Conservation (phyloP, 2,329 filamentous ascomycete genomes). For the Fusarium protoensiforme region DNA sequence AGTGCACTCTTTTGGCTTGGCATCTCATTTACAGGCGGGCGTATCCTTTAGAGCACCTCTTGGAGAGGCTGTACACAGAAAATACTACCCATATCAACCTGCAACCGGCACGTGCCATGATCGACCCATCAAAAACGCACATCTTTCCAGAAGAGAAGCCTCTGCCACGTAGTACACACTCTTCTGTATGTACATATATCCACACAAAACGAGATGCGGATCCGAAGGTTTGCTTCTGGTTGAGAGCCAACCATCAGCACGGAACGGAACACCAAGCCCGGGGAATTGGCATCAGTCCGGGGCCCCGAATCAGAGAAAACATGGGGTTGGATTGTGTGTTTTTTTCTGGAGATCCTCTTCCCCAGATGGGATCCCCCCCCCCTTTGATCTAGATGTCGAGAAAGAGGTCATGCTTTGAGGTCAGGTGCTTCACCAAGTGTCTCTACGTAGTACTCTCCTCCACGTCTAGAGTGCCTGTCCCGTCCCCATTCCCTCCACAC, state of each 20-base stretch:
- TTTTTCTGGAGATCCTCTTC: conserved; percentile 5
- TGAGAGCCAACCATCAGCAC: conserved; percentile 3
- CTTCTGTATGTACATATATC: background rate
- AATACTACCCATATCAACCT: background rate
- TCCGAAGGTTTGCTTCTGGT: conserved; percentile 34
- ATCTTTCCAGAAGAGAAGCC: background rate
- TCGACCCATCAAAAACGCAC: conserved; percentile 16
- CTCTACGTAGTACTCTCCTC: background rate
- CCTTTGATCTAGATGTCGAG: background rate
- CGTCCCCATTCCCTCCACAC: background rate
- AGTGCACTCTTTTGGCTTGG: background rate
- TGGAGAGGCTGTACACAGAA: background rate
- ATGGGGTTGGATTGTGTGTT: background rate
- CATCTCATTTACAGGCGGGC: background rate
- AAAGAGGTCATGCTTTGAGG: background rate
- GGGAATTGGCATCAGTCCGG: conserved; percentile 18
- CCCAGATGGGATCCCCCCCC: conserved; percentile 8
- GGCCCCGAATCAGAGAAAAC: conserved; percentile 8
- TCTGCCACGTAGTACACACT: conserved; percentile 10
- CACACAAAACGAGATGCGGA: conserved; percentile 26
- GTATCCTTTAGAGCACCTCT: background rate
- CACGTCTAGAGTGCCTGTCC: background rate
- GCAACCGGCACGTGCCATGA: conserved; percentile 8
- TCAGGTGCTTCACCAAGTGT: conserved; percentile 1
- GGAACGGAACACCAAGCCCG: conserved; percentile 4